These are phyloP conservation scores for Claviceps purpurea DNA, from an alignment of 2,329 filamentous ascomycete genomes.

Conservation along the genomic window DNA sequence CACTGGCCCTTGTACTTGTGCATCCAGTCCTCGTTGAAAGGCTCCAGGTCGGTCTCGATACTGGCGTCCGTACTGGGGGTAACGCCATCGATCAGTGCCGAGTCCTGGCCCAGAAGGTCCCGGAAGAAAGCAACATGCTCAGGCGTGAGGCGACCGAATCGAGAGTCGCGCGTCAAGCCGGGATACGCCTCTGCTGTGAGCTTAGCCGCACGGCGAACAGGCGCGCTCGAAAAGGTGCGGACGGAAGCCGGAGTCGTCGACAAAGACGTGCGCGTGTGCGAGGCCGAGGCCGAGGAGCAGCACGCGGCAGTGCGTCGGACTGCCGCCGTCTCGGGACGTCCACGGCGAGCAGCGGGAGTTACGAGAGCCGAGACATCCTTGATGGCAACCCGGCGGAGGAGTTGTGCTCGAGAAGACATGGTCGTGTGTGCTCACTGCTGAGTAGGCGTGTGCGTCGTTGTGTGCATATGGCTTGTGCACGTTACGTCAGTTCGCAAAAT, in stretches of 20 bases:
- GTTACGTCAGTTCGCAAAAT: background rate
- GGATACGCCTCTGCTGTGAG: constrained; percentile 83
- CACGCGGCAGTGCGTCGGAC: background rate
- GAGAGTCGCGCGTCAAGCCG: constrained; percentile 62
- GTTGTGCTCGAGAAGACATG: constrained; percentile 5
- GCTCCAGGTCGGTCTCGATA: constrained; percentile 66
- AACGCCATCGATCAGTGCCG: constrained; percentile 74
- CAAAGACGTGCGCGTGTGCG: constrained; percentile 7
- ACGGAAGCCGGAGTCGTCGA: constrained; percentile 13
- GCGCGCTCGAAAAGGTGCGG: constrained; percentile 12
- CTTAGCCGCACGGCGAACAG: constrained; percentile 27
- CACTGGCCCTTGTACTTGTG: constrained; percentile 91
- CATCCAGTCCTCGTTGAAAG: constrained; percentile 98
- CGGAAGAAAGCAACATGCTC: constrained; percentile 79
- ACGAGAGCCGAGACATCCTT: constrained; percentile 2
- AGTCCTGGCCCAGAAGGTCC: constrained; percentile 61
- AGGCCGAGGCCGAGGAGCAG: constrained; percentile 6
- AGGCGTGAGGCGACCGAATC: constrained; percentile 58
- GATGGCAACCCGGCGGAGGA: constrained; percentile 3
- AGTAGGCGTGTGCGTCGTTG: background rate
- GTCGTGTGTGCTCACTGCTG: background rate
- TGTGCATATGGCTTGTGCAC: background rate
- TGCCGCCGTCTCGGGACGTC: background rate
- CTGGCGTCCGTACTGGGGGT: constrained; percentile 52
- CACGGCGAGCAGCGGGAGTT: background rate